These are phyloP conservation scores for Rosa lucieae DNA, from an alignment of 306 rosid species.

Conservation along the genomic window DNA sequence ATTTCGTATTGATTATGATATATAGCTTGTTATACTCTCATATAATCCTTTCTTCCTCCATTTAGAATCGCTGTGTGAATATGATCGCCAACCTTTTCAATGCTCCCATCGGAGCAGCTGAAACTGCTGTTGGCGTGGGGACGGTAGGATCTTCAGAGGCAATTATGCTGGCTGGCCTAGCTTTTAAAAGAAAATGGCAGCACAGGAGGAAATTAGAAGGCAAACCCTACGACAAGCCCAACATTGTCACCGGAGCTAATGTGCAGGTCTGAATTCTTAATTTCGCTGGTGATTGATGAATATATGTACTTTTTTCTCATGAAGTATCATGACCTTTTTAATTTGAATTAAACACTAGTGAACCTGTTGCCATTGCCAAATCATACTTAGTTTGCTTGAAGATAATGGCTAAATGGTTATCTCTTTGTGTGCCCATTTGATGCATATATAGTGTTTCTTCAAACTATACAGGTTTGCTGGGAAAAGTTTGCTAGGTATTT, in stretches of 20 bases:
- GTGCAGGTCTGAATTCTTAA: constrained; percentile 56
- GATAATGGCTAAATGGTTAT: background rate
- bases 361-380: background rate
- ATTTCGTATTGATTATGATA: background rate
- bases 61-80: constrained; percentile 92
- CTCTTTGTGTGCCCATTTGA: background rate
- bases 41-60: background rate
- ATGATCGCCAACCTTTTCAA: constrained; percentile 73
- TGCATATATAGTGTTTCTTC: background rate
- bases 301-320: background rate
- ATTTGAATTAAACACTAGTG: background rate
- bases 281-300: background rate
- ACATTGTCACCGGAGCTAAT: constrained; percentile 93
- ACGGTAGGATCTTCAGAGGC: constrained; percentile 98
- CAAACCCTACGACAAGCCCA: constrained; percentile 76
- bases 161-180: constrained; percentile 90
- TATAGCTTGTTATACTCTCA: background rate
- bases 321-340: background rate
- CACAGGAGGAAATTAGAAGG: constrained; percentile 65
- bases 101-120: constrained; percentile 69
- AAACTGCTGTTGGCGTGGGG: constrained; percentile 80
- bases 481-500: constrained; percentile 94
- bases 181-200: constrained; percentile 92
- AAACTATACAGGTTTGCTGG: constrained; percentile 79
- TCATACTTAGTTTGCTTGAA: background rate